Evolutionary conservation across 169 alveolate genomes (phyloP), one percentile per base, ranked within the genome.

Genomic region (Plasmodium knowlesi): DNA sequence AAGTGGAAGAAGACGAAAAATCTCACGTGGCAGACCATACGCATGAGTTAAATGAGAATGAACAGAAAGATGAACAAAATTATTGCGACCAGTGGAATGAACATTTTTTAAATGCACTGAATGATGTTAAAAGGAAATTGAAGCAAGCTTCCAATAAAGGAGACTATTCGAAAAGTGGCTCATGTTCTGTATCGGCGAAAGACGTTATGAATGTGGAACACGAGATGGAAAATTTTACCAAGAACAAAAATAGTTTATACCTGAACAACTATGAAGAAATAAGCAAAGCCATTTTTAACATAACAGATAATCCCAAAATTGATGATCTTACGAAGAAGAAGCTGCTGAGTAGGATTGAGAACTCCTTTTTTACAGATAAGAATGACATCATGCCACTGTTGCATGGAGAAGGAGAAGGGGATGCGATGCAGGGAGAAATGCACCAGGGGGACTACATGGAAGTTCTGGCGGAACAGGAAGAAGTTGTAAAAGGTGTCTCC

Each of bases 321-420:
- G 92, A 83, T 83, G 82, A 83, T 1, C 50, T 83, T 9, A 83
- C 83, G 43, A 83, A 83, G 76, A 67, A 83, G 30, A 70, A 71
- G 53, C 74, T 83, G 19, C 16, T 83, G 0, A 46, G n/a, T 12
- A 30, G 9, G 74, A 37, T 80, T 14, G 71, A 41, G 41, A 80
- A 19, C 34, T 46, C 34, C 5, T 0, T 82, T 3, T 34, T 25
- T 61, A 25, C 25, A 14, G 81, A 82, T 61, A 82, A 82, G 39
- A 61, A 61, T 34, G 91, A 39, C 25, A 34, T 43, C 41, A 61
- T 82, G 82, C 91, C 14, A 19, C n/a, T 41, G 10, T 80, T 39
- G 53, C 57, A 46, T 80, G 22, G 8, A 5, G 71, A 22, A 4
- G 70, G 46, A 19, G 46, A 80, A 25, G 67, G 25, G 34, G 39